Conservation (phyloP, 495 filamentous ascomycete genomes). For the Penicillium lividum region DNA sequence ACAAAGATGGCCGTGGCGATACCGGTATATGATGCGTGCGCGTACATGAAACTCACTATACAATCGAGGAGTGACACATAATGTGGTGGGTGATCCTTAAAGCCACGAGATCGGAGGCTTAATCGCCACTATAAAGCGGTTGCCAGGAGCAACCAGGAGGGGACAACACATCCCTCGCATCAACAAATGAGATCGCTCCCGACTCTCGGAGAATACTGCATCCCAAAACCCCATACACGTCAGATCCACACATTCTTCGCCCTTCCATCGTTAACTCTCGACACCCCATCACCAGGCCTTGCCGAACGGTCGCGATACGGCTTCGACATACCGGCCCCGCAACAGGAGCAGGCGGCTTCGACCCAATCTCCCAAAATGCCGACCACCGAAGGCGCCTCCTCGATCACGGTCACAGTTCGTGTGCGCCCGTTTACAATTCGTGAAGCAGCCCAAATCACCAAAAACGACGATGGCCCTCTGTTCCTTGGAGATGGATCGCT, state of each 20-base stretch:
- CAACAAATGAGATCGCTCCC: slow-evolving; percentile 39
- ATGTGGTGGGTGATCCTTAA: background rate
- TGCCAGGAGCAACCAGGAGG: slow-evolving; percentile 41
- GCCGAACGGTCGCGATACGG: slow-evolving; percentile 25
- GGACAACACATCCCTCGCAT: slow-evolving; percentile 32
- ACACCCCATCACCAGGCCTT: slow-evolving; percentile 21
- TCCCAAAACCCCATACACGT: slow-evolving; percentile 29
- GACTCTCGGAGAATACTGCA: slow-evolving; percentile 35
- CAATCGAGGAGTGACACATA: background rate
- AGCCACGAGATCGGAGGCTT: slow-evolving; percentile 10
- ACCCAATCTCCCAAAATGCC: slow-evolving; percentile 45
- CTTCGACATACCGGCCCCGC: slow-evolving; percentile 26
- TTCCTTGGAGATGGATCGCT: slow-evolving; percentile 96
- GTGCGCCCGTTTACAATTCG: slow-evolving; percentile 86
- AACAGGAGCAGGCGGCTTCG: slow-evolving; percentile 17
- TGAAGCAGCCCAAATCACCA: slow-evolving; percentile 67
- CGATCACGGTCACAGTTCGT: slow-evolving; percentile 73
- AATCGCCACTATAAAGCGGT: slow-evolving; percentile 22
- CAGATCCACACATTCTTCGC: slow-evolving; percentile 33
- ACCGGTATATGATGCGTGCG: background rate
- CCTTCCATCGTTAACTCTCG: slow-evolving; percentile 24
- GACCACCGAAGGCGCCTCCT: slow-evolving; percentile 61
- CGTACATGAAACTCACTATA: slow-evolving; percentile 12
- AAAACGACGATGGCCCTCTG: slow-evolving; percentile 80
- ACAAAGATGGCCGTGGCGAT: background rate